Conservation (phyloP, 805 yeast genomes). For the Dipodascus albidus region DNA sequence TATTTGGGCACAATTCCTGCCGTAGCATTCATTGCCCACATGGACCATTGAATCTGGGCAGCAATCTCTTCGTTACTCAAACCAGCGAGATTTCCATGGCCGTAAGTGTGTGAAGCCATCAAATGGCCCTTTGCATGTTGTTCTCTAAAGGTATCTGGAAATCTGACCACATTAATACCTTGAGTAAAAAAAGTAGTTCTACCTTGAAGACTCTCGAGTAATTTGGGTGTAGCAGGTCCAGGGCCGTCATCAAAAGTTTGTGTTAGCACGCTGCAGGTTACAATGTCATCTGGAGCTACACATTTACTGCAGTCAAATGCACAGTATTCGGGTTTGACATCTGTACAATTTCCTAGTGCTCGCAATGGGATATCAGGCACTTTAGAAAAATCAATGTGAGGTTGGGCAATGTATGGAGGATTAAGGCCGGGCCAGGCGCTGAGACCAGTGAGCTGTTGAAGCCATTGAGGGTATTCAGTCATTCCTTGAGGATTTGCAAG, state of each 20-base stretch:
- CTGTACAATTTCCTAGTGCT: constrained; percentile 42
- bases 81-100: constrained; percentile 74
- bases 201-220: constrained; percentile 41
- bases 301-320: constrained; percentile 83
- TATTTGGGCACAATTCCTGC: constrained; percentile 78
- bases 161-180: constrained; percentile 68
- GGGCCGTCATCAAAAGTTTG: constrained; percentile 98
- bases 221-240: constrained; percentile 50
- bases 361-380: constrained; percentile 23
- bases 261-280: constrained; percentile 59
- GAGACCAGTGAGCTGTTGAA: constrained; percentile 60
- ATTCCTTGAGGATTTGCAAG: constrained; percentile 1
- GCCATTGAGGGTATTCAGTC: constrained; percentile 70
- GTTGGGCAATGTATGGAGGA: constrained; percentile 82
- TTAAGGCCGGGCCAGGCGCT: constrained; percentile 72
- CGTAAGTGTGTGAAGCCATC: constrained; percentile 86
- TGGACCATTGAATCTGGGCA: constrained; percentile 89
- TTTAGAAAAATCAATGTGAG: constrained; percentile 39
- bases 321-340: constrained; percentile 41
- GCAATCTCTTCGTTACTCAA: constrained; percentile 69
- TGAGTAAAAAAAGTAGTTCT: constrained; percentile 75
- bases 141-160: constrained; percentile 58
- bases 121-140: constrained; percentile 58
- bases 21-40: constrained; percentile 97
- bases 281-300: constrained; percentile 62